Evolutionary conservation across 768 basidiomycete genomes (phyloP).

Genomic region (Lentinula edodes): DNA sequence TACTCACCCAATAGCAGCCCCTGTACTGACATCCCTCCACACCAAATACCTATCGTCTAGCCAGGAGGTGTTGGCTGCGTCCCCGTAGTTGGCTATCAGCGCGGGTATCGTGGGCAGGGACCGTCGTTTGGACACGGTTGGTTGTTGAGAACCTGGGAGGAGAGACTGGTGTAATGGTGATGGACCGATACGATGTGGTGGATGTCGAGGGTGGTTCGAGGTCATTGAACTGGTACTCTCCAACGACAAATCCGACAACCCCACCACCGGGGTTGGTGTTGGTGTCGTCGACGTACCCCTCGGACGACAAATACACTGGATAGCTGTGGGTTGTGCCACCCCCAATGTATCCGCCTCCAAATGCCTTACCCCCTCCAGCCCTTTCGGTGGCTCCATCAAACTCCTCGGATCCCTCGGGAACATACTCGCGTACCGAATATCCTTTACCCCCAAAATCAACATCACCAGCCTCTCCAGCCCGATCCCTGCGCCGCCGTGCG

Average conservation of each 20-base stretch:
- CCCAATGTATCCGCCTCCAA: not conserved
- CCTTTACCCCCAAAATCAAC: constrained; percentile 42
- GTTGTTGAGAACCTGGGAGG: not conserved
- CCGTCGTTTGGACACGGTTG: not conserved
- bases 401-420: constrained; percentile 42
- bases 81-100: constrained; percentile 2
- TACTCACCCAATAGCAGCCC: not conserved
- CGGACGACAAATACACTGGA: not conserved
- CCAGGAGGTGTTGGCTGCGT: constrained; percentile 5
- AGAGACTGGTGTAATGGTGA: not conserved
- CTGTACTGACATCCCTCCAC: not conserved
- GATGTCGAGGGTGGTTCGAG: not conserved
- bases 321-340: too few relatives aligned
- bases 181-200: not conserved
- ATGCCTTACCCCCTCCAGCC: not conserved
- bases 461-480: constrained; percentile 48
- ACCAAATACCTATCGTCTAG: constrained; percentile 4
- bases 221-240: not conserved
- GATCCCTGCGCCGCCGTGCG: constrained; percentile 46
- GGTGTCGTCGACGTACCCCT: not conserved
- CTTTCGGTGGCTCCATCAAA: not conserved
- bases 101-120: not conserved
- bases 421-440: constrained; percentile 37
- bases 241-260: not conserved
- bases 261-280: not conserved